Conservation (phyloP, 108 stramenopile species). For the Nitzschia inconspicua region DNA sequence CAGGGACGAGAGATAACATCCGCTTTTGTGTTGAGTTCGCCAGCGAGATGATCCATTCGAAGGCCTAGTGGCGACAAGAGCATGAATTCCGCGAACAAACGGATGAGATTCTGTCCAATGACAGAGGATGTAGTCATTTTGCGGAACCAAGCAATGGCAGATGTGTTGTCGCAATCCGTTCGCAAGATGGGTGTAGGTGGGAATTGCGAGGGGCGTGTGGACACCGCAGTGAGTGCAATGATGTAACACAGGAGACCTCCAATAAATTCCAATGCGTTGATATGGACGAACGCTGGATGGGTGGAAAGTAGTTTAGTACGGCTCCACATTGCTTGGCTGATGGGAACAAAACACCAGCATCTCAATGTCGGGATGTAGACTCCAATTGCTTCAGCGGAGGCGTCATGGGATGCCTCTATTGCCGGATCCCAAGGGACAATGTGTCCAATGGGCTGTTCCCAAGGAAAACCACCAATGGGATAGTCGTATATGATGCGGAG, state of each 20-base stretch:
- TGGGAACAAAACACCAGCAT: background rate
- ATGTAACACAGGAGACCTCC: no score
- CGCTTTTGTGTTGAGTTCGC: background rate
- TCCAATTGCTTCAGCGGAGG: background rate
- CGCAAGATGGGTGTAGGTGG: no score
- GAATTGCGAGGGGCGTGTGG: no score
- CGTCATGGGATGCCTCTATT: background rate
- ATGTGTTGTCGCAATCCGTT: background rate
- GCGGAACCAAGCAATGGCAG: background rate
- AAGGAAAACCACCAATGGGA: no score
- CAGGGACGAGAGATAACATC: slow-evolving; percentile 5
- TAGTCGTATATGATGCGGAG: no score
- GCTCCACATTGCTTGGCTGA: background rate
- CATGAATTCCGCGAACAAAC: background rate
- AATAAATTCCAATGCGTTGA: background rate
- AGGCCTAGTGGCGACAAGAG: background rate
- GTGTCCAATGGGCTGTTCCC: background rate
- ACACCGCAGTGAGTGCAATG: no score
- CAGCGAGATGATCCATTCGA: background rate
- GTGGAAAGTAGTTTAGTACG: background rate
- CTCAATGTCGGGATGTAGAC: no score
- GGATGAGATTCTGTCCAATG: background rate
- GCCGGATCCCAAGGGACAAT: background rate
- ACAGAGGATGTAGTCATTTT: background rate
- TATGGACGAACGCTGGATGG: background rate